Base-by-base conservation (phyloP, 805 yeast species). In the Torulaspora gathmanii region DNA sequence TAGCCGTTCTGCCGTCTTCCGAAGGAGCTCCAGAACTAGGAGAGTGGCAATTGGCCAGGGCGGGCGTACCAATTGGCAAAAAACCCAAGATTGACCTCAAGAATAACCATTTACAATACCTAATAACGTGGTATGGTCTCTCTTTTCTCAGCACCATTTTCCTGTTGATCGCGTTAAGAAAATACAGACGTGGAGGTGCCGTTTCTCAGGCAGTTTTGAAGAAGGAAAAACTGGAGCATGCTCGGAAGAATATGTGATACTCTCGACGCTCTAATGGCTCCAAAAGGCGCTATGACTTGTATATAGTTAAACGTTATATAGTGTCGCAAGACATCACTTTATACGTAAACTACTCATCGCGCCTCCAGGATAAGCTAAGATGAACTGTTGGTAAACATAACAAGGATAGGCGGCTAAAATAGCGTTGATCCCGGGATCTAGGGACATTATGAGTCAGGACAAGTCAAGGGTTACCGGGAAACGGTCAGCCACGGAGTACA, bases 61-160 rank as follows among this genome's bases (percentile, higher is more conserved):
- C 86, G 4, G 99, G 99, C 43, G 91, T 91, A 5, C 99, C 99
- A 9, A 63, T 93, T 9, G 99, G 96, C 1, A 80, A 83, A 44
- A 67, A 72, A 7, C 90, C 96, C n/a, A 79, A 79, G 55, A 78
- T 91, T 27, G 90, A 82, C 53, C 75, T 87, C 60, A 80, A 84
- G 49, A 93, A 93, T 64, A 88, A 89, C 60, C 99, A 93, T 61
- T 68, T 90, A 64, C 96, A 91, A 64, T 93, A 93, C 63, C 69
- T 93, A 58, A 79, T 88, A 16, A 93, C 99, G 0, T 93, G 99
- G 99, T 91, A 86, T 63, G 95, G 96, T 0, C 75, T 91, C 34
- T 80, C 89, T 1, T 56, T 85, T 33, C 77, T 86, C 30, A 83
- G 95, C 29, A 56, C 89, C 0, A 78, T 83, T 27, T 76, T 88